These are phyloP conservation scores for Ilyonectria robusta DNA, from an alignment of 2,329 filamentous ascomycete species.

Conservation along the genomic window DNA sequence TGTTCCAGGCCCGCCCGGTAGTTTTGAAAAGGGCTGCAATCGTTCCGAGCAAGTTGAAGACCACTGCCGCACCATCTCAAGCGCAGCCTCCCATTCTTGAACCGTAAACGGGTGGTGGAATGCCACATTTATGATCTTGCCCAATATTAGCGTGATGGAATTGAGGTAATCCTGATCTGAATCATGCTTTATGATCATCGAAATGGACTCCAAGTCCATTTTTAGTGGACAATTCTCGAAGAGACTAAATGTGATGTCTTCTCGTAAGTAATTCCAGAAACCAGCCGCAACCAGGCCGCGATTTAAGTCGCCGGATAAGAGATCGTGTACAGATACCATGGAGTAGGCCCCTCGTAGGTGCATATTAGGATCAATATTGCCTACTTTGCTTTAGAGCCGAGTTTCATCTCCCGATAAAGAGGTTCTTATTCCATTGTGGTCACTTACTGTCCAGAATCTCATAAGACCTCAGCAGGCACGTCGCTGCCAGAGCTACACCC, in stretches of 20 bases:
- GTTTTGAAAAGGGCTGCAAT: constrained; percentile 51
- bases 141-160: constrained; percentile 58
- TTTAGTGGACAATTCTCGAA: constrained; percentile 59
- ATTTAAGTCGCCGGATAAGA: constrained; percentile 39
- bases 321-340: constrained; percentile 52
- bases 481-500: constrained; percentile 60
- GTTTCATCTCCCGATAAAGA: neutral
- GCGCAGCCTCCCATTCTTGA: constrained; percentile 40
- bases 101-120: constrained; percentile 42
- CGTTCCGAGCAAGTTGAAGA: constrained; percentile 47
- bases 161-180: constrained; percentile 53
- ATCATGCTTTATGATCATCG: constrained; percentile 31
- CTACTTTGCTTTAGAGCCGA: constrained; percentile 35
- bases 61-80: constrained; percentile 50
- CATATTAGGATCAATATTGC: constrained; percentile 58
- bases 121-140: constrained; percentile 58
- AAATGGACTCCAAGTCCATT: constrained; percentile 52
- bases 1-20: neutral
- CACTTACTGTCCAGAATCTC: constrained; percentile 61
- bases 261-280: constrained; percentile 66
- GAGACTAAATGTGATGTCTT: constrained; percentile 68
- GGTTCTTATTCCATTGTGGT: neutral
- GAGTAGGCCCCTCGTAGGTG: constrained; percentile 64
- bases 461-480: constrained; percentile 63
- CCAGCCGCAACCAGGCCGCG: constrained; percentile 56